Evolutionary conservation across 169 alveolate genomes (phyloP).

Genomic region (Perkinsus chesapeaki): DNA sequence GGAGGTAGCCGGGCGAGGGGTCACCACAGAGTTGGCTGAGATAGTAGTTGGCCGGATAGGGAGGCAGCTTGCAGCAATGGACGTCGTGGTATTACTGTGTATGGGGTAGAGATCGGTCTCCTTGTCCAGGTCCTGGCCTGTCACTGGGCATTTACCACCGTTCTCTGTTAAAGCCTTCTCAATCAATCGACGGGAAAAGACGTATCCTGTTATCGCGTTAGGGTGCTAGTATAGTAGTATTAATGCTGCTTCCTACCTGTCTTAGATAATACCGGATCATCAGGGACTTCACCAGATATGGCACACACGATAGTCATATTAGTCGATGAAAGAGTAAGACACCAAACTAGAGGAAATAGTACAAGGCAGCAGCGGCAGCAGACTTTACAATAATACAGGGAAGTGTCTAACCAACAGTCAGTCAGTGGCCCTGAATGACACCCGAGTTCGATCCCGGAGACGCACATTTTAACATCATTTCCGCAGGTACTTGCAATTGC

Average conservation of each 20-base stretch:
- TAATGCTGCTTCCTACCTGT: slow-evolving; percentile 40
- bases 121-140: neutral
- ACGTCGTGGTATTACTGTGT: neutral
- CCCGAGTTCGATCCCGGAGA: neutral
- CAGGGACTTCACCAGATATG: slow-evolving; percentile 70
- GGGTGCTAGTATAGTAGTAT: neutral
- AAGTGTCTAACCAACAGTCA: too few species aligned
- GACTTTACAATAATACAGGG: too few species aligned
- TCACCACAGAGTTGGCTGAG: neutral
- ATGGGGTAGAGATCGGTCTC: neutral
- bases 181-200: neutral
- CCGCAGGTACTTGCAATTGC: neutral
- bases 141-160: neutral
- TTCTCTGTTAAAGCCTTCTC: neutral
- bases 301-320: slow-evolving; percentile 52
- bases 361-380: too few species aligned
- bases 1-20: neutral
- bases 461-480: neutral
- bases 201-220: neutral
- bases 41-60: too few species aligned
- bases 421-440: neutral
- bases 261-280: slow-evolving; percentile 68
- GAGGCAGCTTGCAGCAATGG: neutral
- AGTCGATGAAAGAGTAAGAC: neutral
- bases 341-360: neutral